Base-by-base conservation (phyloP, 2,329 filamentous ascomycete species). In the Boeremia exigua region DNA sequence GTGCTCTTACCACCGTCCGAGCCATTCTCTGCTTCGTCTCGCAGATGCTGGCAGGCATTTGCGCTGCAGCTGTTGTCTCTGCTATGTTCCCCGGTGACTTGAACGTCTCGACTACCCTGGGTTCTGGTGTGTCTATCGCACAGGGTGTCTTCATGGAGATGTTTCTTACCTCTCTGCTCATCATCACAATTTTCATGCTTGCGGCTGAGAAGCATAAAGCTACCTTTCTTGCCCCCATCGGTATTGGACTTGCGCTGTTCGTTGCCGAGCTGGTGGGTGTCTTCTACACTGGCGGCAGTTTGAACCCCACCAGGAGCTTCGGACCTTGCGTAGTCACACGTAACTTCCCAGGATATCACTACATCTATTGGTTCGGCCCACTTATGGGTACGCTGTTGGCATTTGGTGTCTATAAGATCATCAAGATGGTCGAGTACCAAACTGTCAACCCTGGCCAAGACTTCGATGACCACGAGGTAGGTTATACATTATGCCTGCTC, bases 121-220 rank as follows among this genome's bases (percentile, higher is more conserved):
- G 69, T 7, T 36, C 51, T 6, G 67, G 66, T 4, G 69, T 73
- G 2, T 69, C 71, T 0, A 55, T 67, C 10, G 66, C 69, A 0
- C 69, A 62, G 25, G 75, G 75, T 23, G 64, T 77, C 25, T 78
- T 78, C 51, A 70, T 78, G 33, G 75, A 78, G 40, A 75, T 75
- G 67, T 75, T 77, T 49, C 60, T 77, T 7, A 77, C 75, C 2
- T 69, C 73, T 0, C 62, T 75, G 17, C 72, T 78, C 38, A 70
- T 77, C 51, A 77, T 78, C 48, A 76, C 74, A 2, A 76, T 78
- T 44, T 75, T 77, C 63, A 88, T 91, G 83, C 80, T 91, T 39
- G 88, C 88, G 0, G 84, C 86, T 4, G 88, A 91, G 70, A 91
- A 92, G 76, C 88, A 91, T 72, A 86, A 87, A 39, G 85, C 85